These are phyloP conservation scores for Sinapis alba DNA, from an alignment of 441 rosid genomes.

Conservation along the genomic window DNA sequence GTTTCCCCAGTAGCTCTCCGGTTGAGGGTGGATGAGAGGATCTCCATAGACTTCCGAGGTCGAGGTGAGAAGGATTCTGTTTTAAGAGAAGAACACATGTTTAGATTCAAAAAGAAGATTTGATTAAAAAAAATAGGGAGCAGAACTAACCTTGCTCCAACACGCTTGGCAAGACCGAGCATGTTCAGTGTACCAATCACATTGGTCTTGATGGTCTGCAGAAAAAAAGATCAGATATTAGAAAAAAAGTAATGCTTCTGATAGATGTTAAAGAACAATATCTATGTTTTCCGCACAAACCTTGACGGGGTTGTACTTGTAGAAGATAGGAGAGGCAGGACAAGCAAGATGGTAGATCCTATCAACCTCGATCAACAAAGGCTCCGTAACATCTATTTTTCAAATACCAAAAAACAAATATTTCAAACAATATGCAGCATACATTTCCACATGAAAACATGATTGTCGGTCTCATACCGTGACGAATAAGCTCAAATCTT, in stretches of 20 bases:
- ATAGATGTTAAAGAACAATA: background rate
- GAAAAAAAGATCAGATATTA: slow-evolving; percentile 17
- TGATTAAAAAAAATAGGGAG: background rate
- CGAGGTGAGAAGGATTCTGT: slow-evolving; percentile 77
- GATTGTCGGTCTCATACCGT: slow-evolving; percentile 53
- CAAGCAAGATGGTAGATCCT: slow-evolving; percentile 78
- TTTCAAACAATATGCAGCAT: background rate
- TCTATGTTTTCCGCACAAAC: slow-evolving; percentile 30
- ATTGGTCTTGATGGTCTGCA: slow-evolving; percentile 80
- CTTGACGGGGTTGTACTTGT: slow-evolving; percentile 81
- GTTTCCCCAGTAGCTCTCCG: slow-evolving; percentile 75
- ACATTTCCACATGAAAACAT: background rate
- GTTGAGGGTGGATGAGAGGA: slow-evolving; percentile 79
- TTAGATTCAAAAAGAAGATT: background rate
- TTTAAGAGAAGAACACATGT: slow-evolving; percentile 15
- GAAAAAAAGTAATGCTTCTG: background rate
- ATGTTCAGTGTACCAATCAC: slow-evolving; percentile 82
- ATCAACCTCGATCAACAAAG: slow-evolving; percentile 72
- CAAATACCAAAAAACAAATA: background rate
- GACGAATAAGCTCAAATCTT: slow-evolving; percentile 97
- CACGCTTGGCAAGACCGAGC: slow-evolving; percentile 86
- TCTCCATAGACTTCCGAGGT: slow-evolving; percentile 83
- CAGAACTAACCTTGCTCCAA: slow-evolving; percentile 68
- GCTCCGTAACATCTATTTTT: slow-evolving; percentile 66
- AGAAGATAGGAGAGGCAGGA: slow-evolving; percentile 83